phyloP scores from a whole-genome alignment of 1,284 basidiomycete genomes.

The Vanrija sp. region DNA sequence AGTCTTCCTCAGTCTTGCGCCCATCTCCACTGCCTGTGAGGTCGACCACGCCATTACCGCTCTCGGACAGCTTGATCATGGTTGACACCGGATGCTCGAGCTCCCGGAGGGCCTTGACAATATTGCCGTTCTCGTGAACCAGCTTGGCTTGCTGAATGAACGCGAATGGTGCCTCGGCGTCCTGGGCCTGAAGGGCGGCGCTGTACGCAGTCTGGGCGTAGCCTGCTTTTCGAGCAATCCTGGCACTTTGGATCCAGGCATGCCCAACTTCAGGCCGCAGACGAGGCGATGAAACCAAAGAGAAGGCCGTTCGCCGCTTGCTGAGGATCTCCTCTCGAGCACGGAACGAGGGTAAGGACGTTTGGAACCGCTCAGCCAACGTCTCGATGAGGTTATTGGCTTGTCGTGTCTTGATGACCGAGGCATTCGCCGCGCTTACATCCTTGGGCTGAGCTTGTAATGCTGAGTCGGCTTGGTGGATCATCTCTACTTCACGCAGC shows the following conservation, averaged over 20 bases:
- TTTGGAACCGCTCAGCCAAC: constrained; percentile 37
- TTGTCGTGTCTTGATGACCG: constrained; percentile 2
- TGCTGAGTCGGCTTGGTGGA: constrained; percentile 53
- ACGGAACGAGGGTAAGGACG: constrained; percentile 84
- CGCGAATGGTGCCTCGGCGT: constrained; percentile 68
- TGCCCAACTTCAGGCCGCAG: constrained; percentile 64
- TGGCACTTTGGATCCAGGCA: constrained; percentile 88
- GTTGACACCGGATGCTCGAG: constrained; percentile 46
- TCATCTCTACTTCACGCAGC: constrained; percentile 80
- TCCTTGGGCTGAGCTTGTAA: not conserved
- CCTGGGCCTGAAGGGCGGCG: constrained; percentile 84
- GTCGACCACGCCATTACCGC: constrained; percentile 51
- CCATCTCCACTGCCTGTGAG: constrained; percentile 49
- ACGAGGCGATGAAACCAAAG: constrained; percentile 35
- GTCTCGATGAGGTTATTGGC: constrained; percentile 23
- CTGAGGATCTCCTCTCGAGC: constrained; percentile 85
- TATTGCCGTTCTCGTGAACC: constrained; percentile 72
- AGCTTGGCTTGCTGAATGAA: constrained; percentile 93
- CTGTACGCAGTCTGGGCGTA: constrained; percentile 98
- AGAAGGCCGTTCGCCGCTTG: constrained; percentile 81
- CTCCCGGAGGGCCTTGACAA: constrained; percentile 81
- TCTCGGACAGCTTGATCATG: constrained; percentile 3
- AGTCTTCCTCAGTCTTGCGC: constrained; percentile 53
- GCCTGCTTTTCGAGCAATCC: constrained; percentile 89
- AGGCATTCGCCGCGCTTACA: not conserved